These are phyloP conservation scores for Hypoxylon sp. DNA, from an alignment of 2,329 filamentous ascomycete species.

Conservation along the genomic window DNA sequence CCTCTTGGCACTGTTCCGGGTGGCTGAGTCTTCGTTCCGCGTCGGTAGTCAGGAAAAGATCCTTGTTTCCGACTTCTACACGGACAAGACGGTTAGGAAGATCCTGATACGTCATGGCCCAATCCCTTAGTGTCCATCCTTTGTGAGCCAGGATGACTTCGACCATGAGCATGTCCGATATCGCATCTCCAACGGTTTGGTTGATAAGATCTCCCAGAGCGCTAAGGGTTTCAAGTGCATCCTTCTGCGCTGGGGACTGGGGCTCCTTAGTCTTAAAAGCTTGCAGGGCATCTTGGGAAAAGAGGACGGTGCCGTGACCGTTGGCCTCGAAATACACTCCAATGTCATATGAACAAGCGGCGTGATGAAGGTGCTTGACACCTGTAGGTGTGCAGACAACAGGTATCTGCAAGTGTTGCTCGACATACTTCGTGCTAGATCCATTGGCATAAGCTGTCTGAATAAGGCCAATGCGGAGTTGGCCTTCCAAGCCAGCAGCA, in stretches of 20 bases:
- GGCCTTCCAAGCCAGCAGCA: slow-evolving; percentile 81
- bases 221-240: slow-evolving; percentile 86
- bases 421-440: slow-evolving; percentile 91
- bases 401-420: slow-evolving; percentile 87
- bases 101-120: slow-evolving; percentile 93
- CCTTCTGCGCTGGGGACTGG: slow-evolving; percentile 91
- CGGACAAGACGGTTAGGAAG: slow-evolving; percentile 95
- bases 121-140: slow-evolving; percentile 89
- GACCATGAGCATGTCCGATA: slow-evolving; percentile 95
- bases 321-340: slow-evolving; percentile 99
- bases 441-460: slow-evolving; percentile 99
- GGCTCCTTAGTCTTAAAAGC: slow-evolving; percentile 85
- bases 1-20: slow-evolving; percentile 82
- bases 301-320: slow-evolving; percentile 95
- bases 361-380: slow-evolving; percentile 97
- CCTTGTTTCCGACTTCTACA: slow-evolving; percentile 89
- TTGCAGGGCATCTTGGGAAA: slow-evolving; percentile 86
- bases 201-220: slow-evolving; percentile 94
- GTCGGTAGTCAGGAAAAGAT: slow-evolving; percentile 89
- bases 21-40: slow-evolving; percentile 90
- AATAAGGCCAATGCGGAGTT: slow-evolving; percentile 92
- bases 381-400: slow-evolving; percentile 95
- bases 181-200: slow-evolving; percentile 95
- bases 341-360: slow-evolving; percentile 93
- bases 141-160: slow-evolving; percentile 98